Percentiles rank a stretch among this genome's conserved stretches.
Evolutionary conservation across 495 filamentous ascomycete genomes (phyloP).

Genomic region (Parmelia sp.): DNA sequence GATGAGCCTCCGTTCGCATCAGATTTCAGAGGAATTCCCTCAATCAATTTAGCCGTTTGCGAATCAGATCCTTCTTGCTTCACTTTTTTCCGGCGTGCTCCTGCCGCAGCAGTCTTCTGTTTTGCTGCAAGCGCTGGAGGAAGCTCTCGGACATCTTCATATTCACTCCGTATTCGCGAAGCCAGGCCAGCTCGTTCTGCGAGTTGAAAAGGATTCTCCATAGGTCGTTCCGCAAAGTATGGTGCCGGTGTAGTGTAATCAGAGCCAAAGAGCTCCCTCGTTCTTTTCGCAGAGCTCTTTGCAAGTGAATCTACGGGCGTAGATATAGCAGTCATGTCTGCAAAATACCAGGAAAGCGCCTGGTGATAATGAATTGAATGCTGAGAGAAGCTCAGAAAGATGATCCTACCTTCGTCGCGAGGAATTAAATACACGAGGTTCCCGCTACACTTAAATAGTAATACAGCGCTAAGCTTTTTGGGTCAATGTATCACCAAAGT

Average conservation of each 20-base stretch:
- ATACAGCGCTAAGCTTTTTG: conserved; percentile 6
- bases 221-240: conserved; percentile 32
- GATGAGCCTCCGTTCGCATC: conserved; percentile 38
- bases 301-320: conserved; percentile 8
- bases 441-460: neutral
- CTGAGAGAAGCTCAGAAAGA: neutral
- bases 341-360: neutral
- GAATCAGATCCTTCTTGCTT: conserved; percentile 45
- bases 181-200: conserved; percentile 49
- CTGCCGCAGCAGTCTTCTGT: conserved; percentile 56
- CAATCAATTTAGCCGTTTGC: conserved; percentile 62
- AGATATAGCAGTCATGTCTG: conserved; percentile 8
- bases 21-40: conserved; percentile 50
- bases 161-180: conserved; percentile 66
- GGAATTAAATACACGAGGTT: neutral
- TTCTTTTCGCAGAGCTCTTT: conserved; percentile 53
- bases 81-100: conserved; percentile 54
- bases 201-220: conserved; percentile 23
- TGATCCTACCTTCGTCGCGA: neutral
- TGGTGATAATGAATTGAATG: neutral
- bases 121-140: conserved; percentile 83
- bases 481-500: conserved; percentile 8
- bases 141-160: conserved; percentile 71
- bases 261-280: conserved; percentile 55
- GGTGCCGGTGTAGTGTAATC: conserved; percentile 51